Conservation (phyloP, 108 stramenopile genomes). For the Skeletonema marinoi region DNA sequence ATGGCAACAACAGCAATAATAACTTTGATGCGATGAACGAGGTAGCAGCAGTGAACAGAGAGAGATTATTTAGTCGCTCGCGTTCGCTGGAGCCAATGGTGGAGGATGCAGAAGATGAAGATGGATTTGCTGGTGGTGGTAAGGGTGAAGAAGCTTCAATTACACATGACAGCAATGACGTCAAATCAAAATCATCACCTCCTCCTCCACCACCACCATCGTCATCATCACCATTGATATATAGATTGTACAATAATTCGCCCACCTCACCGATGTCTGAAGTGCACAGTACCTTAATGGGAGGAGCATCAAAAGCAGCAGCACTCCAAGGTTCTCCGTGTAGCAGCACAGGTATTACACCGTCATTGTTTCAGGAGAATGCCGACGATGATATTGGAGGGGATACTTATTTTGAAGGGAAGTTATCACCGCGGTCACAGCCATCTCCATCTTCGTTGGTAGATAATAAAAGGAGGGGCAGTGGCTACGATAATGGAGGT, state of each 20-base stretch:
- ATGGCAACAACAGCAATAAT: neutral
- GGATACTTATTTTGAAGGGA: slow-evolving; percentile 35
- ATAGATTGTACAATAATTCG: slow-evolving; percentile 1
- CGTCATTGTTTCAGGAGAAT: neutral
- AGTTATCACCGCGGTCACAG: neutral
- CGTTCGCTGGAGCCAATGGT: neutral
- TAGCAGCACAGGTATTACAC: neutral
- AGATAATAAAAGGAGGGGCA: neutral
- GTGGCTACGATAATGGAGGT: neutral
- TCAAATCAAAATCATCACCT: neutral
- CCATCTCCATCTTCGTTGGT: neutral
- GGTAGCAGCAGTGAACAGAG: neutral
- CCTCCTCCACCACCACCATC: neutral
- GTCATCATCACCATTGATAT: neutral
- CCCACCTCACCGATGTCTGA: neutral
- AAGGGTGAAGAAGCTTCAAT: neutral
- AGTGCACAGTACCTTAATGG: neutral
- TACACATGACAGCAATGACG: neutral
- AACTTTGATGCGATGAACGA: neutral
- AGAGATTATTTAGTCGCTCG: neutral
- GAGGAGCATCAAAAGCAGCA: neutral
- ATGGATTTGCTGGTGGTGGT: neutral
- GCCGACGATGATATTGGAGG: slow-evolving; percentile 34
- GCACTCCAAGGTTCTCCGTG: neutral
- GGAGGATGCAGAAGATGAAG: neutral